Evolutionary conservation across 192 early-diverging fungal species (phyloP), one percentile per base, ranked within the genome.

Genomic region (Backusella luteola): DNA sequence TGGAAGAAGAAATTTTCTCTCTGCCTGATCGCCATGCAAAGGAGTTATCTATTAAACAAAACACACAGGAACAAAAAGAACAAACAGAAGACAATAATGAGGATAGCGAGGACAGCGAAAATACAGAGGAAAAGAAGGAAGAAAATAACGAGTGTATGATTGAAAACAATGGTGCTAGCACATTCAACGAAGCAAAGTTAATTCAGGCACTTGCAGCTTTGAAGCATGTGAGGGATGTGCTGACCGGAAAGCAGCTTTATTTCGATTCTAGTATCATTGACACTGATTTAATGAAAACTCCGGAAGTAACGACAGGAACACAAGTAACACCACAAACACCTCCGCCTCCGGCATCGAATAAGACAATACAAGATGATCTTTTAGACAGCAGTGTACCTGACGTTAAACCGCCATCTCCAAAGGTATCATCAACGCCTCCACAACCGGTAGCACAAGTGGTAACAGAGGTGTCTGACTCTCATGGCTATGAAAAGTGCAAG

Each of bases 221-320:
- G n/a, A 88, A 87, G 42, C 87, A 90, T 67, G 79, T 88, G 1
- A 81, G 86, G 9, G 89, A 90, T 79, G 81, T 87, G 9, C 56
- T 90, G 11, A 34, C 82, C 9, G 87, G 86, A 14, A 78, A 81
- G 34, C 71, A 81, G n/a, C 76, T 73, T 66, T 82, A 87, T 23
- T 78, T 88, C 34, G 83, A 88, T 35, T 35, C 42, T 12, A 71
- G 73, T 26, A 23, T 49, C 5, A 36, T 79, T 4, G 41, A 56
- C 52, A 67, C n/a, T 0, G 32, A 67, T 26, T 6, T 66, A 9
- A 36, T n/a, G 6, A 39, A 56, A 34, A 4, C 46, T 1, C 39
- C 34, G 36, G 73, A 46, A 29, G 4, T 29, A 23, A 63, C 56
- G 6, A 4, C 56, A 71, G 70, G 23, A 4, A 41, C 8, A 70